phyloP scores from a whole-genome alignment of 768 basidiomycete genomes.

The Tephrocybe sp. region DNA sequence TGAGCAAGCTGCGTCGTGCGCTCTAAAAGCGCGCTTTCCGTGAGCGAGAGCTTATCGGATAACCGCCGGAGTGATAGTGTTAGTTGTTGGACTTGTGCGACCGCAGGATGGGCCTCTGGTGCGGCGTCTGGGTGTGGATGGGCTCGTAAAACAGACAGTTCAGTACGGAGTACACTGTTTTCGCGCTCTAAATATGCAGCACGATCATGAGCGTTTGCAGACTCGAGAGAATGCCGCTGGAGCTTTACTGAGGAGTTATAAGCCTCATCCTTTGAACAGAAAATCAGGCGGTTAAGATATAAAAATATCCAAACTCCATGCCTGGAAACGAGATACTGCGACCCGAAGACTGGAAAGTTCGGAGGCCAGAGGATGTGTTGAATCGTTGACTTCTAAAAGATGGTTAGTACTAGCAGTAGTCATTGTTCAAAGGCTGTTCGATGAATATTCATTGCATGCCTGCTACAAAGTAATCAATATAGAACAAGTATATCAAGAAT shows the following conservation, averaged over 20 bases:
- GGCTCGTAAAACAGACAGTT: slow-evolving; percentile 53
- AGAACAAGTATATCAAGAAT: too few species aligned
- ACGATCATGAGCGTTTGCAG: slow-evolving; percentile 46
- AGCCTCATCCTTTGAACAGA: slow-evolving; percentile 58
- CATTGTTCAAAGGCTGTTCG: background rate
- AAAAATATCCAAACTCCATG: slow-evolving; percentile 20
- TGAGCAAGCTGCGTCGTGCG: slow-evolving; percentile 47
- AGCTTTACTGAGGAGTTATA: slow-evolving; percentile 64
- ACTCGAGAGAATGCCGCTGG: slow-evolving; percentile 57
- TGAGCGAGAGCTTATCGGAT: slow-evolving; percentile 62
- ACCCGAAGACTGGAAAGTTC: slow-evolving; percentile 45
- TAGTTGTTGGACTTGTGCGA: slow-evolving; percentile 45
- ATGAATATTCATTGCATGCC: too few species aligned
- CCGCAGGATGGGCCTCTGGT: slow-evolving; percentile 24
- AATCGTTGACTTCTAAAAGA: slow-evolving; percentile 17
- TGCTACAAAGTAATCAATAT: too few species aligned
- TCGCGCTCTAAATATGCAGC: slow-evolving; percentile 52
- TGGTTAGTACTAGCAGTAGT: slow-evolving; percentile 5
- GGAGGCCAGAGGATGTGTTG: slow-evolving; percentile 42
- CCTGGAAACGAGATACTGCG: slow-evolving; percentile 52
- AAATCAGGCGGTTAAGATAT: slow-evolving; percentile 12
- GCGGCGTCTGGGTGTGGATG: slow-evolving; percentile 42
- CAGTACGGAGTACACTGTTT: slow-evolving; percentile 53
- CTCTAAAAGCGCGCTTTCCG: slow-evolving; percentile 52
- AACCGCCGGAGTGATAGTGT: slow-evolving; percentile 67